Percentiles rank a stretch among this genome's conserved stretches.
Evolutionary conservation across 1,284 basidiomycete species (phyloP).

Genomic region (Rhodotorula sp.): DNA sequence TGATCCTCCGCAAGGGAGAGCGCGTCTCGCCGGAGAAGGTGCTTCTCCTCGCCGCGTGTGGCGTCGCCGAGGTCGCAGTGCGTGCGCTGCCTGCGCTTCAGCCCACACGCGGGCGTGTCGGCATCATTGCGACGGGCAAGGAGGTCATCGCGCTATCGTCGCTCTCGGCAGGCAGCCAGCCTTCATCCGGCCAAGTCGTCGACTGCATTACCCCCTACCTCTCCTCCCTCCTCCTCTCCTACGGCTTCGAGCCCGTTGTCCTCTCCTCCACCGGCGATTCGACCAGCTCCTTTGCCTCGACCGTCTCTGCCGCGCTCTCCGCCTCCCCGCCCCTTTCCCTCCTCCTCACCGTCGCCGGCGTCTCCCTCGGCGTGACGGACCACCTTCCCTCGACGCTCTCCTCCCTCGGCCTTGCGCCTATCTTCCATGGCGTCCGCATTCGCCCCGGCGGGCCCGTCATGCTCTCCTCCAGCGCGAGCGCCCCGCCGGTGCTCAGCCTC

Average conservation of each 20-base stretch:
- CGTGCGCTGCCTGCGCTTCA: background rate
- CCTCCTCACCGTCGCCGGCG: constrained; percentile 19
- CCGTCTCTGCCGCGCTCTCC: constrained; percentile 7
- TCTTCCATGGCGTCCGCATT: constrained; percentile 19
- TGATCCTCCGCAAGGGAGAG: background rate
- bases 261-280: constrained; percentile 10
- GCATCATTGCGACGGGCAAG: constrained; percentile 13
- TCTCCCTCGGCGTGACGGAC: constrained; percentile 22
- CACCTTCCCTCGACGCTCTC: constrained; percentile 9
- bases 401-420: background rate
- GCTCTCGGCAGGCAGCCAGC: background rate
- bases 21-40: constrained; percentile 13
- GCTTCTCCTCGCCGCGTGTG: constrained; percentile 7
- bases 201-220: constrained; percentile 19
- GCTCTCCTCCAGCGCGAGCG: background rate
- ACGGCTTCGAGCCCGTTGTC: constrained; percentile 8
- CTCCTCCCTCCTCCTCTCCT: background rate
- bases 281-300: background rate
- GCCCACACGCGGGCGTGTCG: background rate
- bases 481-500: constrained; percentile 6
- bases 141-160: constrained; percentile 6
- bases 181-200: constrained; percentile 14
- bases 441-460: constrained; percentile 17
- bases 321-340: background rate
- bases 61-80: background rate